Percentiles rank a stretch among this genome's conserved stretches.
Evolutionary conservation across 345 rosid genomes (phyloP).

Genomic region (Luvunga scandens): DNA sequence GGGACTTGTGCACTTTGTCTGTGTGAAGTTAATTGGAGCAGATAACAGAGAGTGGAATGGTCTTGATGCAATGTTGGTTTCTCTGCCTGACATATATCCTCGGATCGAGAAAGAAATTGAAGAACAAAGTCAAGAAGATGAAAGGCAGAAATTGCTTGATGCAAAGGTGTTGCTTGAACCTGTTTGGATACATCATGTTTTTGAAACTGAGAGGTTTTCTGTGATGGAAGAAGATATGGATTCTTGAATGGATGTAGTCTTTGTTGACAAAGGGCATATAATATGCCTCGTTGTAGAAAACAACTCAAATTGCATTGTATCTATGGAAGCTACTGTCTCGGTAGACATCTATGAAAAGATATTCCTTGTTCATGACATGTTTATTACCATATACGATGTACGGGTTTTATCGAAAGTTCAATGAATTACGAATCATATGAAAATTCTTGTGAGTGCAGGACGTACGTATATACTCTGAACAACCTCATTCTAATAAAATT

Average conservation of each 20-base stretch:
- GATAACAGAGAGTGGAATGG: slow-evolving; percentile 69
- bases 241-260: neutral
- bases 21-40: slow-evolving; percentile 47
- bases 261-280: neutral
- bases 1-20: slow-evolving; percentile 58
- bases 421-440: neutral
- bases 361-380: neutral
- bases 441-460: neutral
- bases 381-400: neutral
- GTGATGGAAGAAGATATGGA: slow-evolving; percentile 42
- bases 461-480: no score
- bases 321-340: neutral
- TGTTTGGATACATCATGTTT: slow-evolving; percentile 78
- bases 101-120: slow-evolving; percentile 53
- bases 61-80: slow-evolving; percentile 65
- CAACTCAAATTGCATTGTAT: neutral
- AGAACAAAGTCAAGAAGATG: slow-evolving; percentile 43
- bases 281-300: neutral
- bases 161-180: slow-evolving; percentile 72
- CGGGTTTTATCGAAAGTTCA: neutral
- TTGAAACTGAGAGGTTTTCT: slow-evolving; percentile 69
- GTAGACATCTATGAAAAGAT: neutral
- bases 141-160: slow-evolving; percentile 30
- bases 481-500: no score
- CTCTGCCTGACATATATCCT: slow-evolving; percentile 64